phyloP scores from a whole-genome alignment of 306 rosid genomes.

The Gastrolobium bilobum region DNA sequence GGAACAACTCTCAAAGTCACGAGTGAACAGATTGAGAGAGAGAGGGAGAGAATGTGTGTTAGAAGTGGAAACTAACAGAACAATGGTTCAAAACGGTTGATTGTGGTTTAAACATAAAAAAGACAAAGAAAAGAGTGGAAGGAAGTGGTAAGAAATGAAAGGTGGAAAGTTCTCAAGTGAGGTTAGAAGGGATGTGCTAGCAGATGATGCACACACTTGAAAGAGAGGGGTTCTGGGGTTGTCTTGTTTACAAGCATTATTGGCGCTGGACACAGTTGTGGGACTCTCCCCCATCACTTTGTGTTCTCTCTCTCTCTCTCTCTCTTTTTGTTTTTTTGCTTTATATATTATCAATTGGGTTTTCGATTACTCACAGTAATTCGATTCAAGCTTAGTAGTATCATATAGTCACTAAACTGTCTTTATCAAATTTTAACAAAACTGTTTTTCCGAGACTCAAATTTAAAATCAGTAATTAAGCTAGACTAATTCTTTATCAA shows the following conservation, averaged over 20 bases:
- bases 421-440: too few species aligned
- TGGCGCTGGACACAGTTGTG: slow-evolving; percentile 89
- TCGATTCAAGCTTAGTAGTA: too few species aligned
- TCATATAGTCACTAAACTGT: too few species aligned
- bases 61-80: slow-evolving; percentile 32
- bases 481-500: too few species aligned
- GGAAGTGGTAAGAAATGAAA: slow-evolving; percentile 72
- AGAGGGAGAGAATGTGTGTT: slow-evolving; percentile 31
- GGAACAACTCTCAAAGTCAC: slow-evolving; percentile 50
- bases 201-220: slow-evolving; percentile 36
- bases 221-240: slow-evolving; percentile 42
- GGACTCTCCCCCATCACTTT: slow-evolving; percentile 61
- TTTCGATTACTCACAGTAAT: too few species aligned
- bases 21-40: slow-evolving; percentile 32
- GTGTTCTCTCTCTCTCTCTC: slow-evolving; percentile 26
- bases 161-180: slow-evolving; percentile 62
- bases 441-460: too few species aligned
- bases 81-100: not conserved
- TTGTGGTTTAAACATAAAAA: slow-evolving; percentile 30
- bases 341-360: too few species aligned
- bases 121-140: slow-evolving; percentile 20
- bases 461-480: too few species aligned
- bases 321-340: not conserved
- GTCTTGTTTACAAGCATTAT: slow-evolving; percentile 91
- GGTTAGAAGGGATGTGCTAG: slow-evolving; percentile 47